A percentile compares a stretch with the other conserved stretches of the same genome.
Conservation (phyloP, 306 rosid species). For the Casuarina glauca region DNA sequence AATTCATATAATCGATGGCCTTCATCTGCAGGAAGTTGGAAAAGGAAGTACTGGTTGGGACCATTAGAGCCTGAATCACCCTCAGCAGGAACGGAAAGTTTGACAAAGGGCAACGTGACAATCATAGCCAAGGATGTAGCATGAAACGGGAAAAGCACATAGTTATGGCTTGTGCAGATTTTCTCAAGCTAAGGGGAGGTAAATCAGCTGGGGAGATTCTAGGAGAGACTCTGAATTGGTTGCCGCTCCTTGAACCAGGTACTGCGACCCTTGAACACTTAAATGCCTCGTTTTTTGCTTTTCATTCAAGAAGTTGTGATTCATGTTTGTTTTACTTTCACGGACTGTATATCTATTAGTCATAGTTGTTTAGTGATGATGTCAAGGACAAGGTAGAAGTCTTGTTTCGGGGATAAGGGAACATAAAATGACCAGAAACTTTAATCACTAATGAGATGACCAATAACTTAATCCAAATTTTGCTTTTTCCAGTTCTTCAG, state of each 20-base stretch:
- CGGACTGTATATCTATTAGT: too few species aligned
- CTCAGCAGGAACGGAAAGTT: too few species aligned
- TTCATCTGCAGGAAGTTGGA: background rate
- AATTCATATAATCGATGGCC: background rate
- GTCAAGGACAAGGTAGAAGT: background rate
- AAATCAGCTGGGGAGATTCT: background rate
- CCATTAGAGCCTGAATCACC: background rate
- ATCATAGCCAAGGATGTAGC: background rate
- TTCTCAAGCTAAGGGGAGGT: background rate
- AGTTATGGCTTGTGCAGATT: background rate
- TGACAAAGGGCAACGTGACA: background rate
- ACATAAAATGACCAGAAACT: too few species aligned
- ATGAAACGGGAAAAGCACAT: background rate
- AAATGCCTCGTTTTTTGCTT: too few species aligned
- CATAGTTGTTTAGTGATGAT: too few species aligned
- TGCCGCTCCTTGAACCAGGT: background rate
- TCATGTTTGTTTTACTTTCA: too few species aligned
- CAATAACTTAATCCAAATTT: too few species aligned
- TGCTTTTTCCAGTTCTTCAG: too few species aligned
- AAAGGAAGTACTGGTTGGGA: background rate
- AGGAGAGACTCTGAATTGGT: background rate
- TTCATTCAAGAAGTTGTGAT: too few species aligned
- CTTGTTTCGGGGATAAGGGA: too few species aligned
- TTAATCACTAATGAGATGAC: too few species aligned
- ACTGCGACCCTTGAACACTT: too few species aligned